phyloP scores from a whole-genome alignment of 164 flowering plant species.

The Cinnamomum micranthum region DNA sequence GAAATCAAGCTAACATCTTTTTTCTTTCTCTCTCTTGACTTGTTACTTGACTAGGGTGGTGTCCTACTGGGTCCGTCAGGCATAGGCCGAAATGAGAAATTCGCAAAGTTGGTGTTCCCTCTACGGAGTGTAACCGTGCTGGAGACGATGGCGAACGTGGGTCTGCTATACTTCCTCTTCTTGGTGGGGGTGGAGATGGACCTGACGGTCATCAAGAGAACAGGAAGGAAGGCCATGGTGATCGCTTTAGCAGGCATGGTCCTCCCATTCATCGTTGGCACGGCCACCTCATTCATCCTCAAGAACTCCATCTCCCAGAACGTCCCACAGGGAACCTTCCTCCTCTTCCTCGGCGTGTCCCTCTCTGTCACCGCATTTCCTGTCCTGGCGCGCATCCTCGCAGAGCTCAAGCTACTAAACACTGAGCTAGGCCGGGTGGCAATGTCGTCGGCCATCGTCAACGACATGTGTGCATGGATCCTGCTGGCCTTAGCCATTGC shows the following conservation, averaged over 20 bases:
- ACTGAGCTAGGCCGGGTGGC: slow-evolving; percentile 33
- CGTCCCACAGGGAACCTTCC: slow-evolving; percentile 12
- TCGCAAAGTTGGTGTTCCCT: slow-evolving; percentile 16
- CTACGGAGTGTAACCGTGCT: slow-evolving; percentile 19
- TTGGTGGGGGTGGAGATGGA: slow-evolving; percentile 36
- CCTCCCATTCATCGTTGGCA: slow-evolving; percentile 27
- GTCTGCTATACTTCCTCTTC: slow-evolving; percentile 35
- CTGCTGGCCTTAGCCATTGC: slow-evolving; percentile 24
- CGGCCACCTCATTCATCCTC: slow-evolving; percentile 18
- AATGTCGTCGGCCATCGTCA: slow-evolving; percentile 28
- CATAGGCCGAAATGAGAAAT: slow-evolving; percentile 9
- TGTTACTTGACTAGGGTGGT: slow-evolving; percentile 19
- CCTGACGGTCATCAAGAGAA: slow-evolving; percentile 15
- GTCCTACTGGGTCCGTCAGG: slow-evolving; percentile 29
- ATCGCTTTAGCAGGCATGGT: slow-evolving; percentile 29
- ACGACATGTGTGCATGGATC: slow-evolving; percentile 30
- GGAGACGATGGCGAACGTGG: slow-evolving; percentile 38
- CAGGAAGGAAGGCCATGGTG: slow-evolving; percentile 18
- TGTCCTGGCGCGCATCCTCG: slow-evolving; percentile 24
- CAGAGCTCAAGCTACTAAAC: slow-evolving; percentile 34
- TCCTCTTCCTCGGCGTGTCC: slow-evolving; percentile 32
- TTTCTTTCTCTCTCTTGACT: neutral
- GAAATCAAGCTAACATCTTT: neutral
- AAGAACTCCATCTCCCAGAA: neutral
- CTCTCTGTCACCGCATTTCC: slow-evolving; percentile 29